Conservation (phyloP, 1,139 yeast species). For the Kurtzmaniella quercitrusa region DNA sequence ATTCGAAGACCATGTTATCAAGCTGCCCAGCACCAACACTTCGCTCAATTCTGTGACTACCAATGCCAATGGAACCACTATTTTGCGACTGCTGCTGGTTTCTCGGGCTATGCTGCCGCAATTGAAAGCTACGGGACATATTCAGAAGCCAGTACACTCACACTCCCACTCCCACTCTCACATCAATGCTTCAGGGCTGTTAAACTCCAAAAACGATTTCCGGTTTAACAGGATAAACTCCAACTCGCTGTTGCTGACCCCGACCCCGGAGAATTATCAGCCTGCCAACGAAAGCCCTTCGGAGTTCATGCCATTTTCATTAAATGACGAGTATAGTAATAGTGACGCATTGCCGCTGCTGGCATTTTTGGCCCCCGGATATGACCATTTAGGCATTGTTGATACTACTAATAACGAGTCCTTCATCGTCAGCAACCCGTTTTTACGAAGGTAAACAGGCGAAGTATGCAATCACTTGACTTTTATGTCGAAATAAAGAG, state of each 20-base stretch:
- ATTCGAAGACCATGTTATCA: slow-evolving; percentile 24
- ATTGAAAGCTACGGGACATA: slow-evolving; percentile 25
- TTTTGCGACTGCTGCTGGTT: slow-evolving; percentile 15
- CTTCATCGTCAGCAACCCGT: slow-evolving; percentile 11
- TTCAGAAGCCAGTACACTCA: slow-evolving; percentile 22
- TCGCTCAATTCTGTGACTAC: slow-evolving; percentile 11
- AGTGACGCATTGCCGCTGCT: slow-evolving; percentile 12
- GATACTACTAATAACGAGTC: slow-evolving; percentile 12
- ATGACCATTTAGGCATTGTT: slow-evolving; percentile 11
- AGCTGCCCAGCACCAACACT: slow-evolving; percentile 19
- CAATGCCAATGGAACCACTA: slow-evolving; percentile 7
- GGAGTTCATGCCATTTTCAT: slow-evolving; percentile 3
- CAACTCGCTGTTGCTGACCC: slow-evolving; percentile 4
- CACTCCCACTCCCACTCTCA: slow-evolving; percentile 11
- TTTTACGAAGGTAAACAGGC: slow-evolving; percentile 1
- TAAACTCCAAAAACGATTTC: slow-evolving; percentile 2
- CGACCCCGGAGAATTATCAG: slow-evolving; percentile 4
- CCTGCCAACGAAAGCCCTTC: slow-evolving; percentile 4
- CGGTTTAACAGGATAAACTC: slow-evolving; percentile 5
- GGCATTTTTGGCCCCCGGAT: slow-evolving; percentile 7
- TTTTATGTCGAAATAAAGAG: too few relatives aligned
- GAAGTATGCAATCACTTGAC: too few relatives aligned
- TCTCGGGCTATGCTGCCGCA: slow-evolving; percentile 18
- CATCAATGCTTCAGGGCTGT: neutral
- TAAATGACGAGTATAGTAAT: neutral